Evolutionary conservation across 306 rosid genomes (phyloP).

Genomic region (Lithocarpus polystachyus): DNA sequence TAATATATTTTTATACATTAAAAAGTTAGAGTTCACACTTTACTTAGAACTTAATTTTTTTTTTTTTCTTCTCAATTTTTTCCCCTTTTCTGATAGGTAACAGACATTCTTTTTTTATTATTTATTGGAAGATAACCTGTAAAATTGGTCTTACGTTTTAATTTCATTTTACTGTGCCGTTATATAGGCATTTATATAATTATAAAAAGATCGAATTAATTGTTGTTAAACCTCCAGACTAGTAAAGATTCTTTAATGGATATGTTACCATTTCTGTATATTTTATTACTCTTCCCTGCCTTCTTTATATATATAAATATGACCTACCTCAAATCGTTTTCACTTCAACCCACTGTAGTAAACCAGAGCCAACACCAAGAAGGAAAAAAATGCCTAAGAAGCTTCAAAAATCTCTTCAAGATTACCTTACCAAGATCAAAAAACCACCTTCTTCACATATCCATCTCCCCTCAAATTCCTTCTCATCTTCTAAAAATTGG

Average conservation of each 20-base stretch:
- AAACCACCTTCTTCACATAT: slow-evolving; percentile 21
- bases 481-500: slow-evolving; percentile 53
- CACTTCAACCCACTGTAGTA: slow-evolving; percentile 1
- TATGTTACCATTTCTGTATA: neutral
- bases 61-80: no score
- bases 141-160: no score
- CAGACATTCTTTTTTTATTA: no score
- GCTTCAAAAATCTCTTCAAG: slow-evolving; percentile 41
- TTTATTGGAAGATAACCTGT: no score
- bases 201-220: neutral
- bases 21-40: no score
- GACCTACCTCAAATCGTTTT: neutral
- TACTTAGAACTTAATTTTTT: no score
- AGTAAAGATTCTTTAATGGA: neutral
- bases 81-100: no score
- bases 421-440: slow-evolving; percentile 51
- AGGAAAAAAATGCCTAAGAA: slow-evolving; percentile 51
- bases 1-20: no score
- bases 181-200: neutral
- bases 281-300: neutral
- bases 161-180: neutral
- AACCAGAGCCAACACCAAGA: neutral
- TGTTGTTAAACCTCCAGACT: neutral
- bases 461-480: slow-evolving; percentile 25
- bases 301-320: slow-evolving; percentile 23